phyloP scores from a whole-genome alignment of 2,329 filamentous ascomycete species.

The Annulohypoxylon truncatum region DNA sequence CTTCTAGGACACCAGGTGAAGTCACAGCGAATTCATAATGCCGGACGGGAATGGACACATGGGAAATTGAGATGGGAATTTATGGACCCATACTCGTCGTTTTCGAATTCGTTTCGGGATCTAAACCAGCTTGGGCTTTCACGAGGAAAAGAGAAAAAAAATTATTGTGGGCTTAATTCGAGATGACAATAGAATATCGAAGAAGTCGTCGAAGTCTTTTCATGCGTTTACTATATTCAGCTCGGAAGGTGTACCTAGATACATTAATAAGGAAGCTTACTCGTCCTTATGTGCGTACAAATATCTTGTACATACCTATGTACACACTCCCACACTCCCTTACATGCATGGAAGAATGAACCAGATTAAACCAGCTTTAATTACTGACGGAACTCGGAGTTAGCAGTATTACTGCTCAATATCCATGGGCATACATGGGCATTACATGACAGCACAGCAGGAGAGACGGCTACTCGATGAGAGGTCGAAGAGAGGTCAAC shows the following conservation, averaged over 20 bases:
- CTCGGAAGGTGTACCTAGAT: background rate
- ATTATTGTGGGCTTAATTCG: constrained; percentile 4
- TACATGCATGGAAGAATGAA: constrained; percentile 8
- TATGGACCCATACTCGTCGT: constrained; percentile 22
- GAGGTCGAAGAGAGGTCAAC: background rate
- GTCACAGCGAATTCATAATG: constrained; percentile 18
- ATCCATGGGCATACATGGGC: background rate
- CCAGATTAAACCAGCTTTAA: background rate
- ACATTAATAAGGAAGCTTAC: background rate
- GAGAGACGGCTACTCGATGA: background rate
- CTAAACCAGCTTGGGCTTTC: constrained; percentile 8
- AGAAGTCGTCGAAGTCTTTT: background rate
- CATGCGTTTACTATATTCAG: constrained; percentile 2
- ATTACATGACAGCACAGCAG: background rate
- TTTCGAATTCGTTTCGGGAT: constrained; percentile 29
- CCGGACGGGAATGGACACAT: constrained; percentile 12
- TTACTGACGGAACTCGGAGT: constrained; percentile 30
- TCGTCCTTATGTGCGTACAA: background rate
- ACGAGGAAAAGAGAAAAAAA: constrained; percentile 9
- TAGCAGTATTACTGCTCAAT: constrained; percentile 14
- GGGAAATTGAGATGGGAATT: constrained; percentile 16
- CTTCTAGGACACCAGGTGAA: constrained; percentile 4
- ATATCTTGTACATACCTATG: background rate
- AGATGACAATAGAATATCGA: background rate
- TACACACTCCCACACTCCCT: constrained; percentile 5